These are phyloP conservation scores for Candida palmyrensis DNA, from an alignment of 805 yeast species.

Conservation along the genomic window DNA sequence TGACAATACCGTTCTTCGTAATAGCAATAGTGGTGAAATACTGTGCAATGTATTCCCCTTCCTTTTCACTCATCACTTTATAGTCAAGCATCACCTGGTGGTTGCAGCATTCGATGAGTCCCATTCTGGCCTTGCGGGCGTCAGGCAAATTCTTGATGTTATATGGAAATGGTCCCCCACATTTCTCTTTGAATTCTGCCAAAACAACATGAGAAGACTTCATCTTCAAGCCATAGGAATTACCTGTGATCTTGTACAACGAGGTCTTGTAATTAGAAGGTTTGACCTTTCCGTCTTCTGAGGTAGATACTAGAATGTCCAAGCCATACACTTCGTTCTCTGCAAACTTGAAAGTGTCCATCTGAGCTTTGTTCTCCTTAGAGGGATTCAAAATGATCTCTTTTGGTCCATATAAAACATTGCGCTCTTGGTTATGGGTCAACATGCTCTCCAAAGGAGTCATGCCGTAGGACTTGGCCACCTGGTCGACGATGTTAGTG, in stretches of 20 bases:
- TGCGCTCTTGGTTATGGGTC: slow-evolving; percentile 62
- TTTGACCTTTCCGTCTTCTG: slow-evolving; percentile 62
- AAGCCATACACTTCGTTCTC: slow-evolving; percentile 76
- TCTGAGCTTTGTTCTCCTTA: slow-evolving; percentile 57
- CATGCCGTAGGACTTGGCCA: slow-evolving; percentile 55
- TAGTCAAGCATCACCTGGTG: slow-evolving; percentile 65
- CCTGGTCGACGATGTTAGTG: slow-evolving; percentile 58
- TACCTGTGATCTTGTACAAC: slow-evolving; percentile 68
- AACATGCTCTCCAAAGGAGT: slow-evolving; percentile 73
- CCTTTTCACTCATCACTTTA: slow-evolving; percentile 64
- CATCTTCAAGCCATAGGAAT: slow-evolving; percentile 62
- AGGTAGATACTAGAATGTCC: slow-evolving; percentile 63
- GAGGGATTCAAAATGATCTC: slow-evolving; percentile 72
- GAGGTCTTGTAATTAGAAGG: slow-evolving; percentile 57
- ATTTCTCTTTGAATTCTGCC: slow-evolving; percentile 62
- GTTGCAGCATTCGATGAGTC: slow-evolving; percentile 65
- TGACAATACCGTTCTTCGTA: slow-evolving; percentile 67
- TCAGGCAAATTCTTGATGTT: slow-evolving; percentile 61
- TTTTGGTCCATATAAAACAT: slow-evolving; percentile 68
- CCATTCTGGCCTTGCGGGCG: slow-evolving; percentile 68
- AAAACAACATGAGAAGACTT: slow-evolving; percentile 63
- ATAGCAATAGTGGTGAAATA: slow-evolving; percentile 70
- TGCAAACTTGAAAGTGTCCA: slow-evolving; percentile 62
- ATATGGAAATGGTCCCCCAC: slow-evolving; percentile 61
- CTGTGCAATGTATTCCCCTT: slow-evolving; percentile 63